These are phyloP conservation scores for Kwoniella botswanensis DNA, from an alignment of 768 basidiomycete genomes.

Conservation along the genomic window DNA sequence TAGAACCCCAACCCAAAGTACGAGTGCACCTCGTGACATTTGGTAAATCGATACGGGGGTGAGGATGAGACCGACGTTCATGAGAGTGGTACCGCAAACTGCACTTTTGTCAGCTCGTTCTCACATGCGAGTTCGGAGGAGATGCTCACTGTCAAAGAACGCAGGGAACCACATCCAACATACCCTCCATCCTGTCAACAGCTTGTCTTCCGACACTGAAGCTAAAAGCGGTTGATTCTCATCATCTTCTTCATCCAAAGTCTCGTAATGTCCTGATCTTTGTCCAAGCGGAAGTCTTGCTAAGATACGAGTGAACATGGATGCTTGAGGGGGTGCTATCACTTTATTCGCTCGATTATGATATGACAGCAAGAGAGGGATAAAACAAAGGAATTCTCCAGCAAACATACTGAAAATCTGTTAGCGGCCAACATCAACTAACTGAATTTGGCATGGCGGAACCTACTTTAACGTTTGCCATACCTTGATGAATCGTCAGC, in stretches of 20 bases:
- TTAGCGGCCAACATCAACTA: background rate
- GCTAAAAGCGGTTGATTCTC: constrained; percentile 8
- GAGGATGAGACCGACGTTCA: constrained; percentile 95
- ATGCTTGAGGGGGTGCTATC: constrained; percentile 24
- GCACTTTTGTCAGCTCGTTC: background rate
- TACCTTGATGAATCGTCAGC: constrained; percentile 40
- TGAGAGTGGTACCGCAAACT: constrained; percentile 73
- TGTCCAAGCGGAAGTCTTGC: constrained; percentile 23
- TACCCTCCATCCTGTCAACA: constrained; percentile 44
- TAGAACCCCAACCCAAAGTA: constrained; percentile 89
- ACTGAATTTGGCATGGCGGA: background rate
- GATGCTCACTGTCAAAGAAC: constrained; percentile 55
- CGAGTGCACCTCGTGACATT: constrained; percentile 82
- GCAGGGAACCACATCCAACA: constrained; percentile 55
- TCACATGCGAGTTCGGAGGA: background rate
- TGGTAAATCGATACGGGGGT: constrained; percentile 98
- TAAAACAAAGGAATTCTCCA: constrained; percentile 79
- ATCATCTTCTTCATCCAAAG: constrained; percentile 15
- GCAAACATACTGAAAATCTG: constrained; percentile 61
- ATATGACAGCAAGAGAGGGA: constrained; percentile 54
- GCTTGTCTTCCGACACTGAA: constrained; percentile 5
- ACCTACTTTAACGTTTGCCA: constrained; percentile 58
- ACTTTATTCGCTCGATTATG: background rate
- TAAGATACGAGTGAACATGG: constrained; percentile 35
- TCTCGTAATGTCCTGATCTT: constrained; percentile 25